Base-by-base conservation (phyloP, 768 basidiomycete genomes). In the Lactarius indigo region DNA sequence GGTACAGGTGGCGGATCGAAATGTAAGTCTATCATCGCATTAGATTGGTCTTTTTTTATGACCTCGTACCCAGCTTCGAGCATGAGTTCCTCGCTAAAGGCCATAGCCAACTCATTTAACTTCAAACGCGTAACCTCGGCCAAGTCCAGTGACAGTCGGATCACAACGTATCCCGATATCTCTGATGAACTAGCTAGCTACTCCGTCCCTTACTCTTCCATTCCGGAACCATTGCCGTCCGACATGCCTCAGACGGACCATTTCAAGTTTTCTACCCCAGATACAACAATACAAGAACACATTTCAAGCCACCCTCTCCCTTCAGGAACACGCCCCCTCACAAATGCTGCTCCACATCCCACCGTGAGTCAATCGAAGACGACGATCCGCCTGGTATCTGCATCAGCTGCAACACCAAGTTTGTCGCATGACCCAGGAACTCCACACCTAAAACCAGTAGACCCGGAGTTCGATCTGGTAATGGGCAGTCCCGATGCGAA, bases 21-120 rank as follows among this genome's bases (percentile, higher is more conserved):
- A 78, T 77, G 89, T 88, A 72, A 54, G 59, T 68, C 42, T 13
- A 55, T 42, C 26, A 20, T 37, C 23, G 39, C 50, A 28, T 13
- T 31, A 2, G 52, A 42, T 15, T 23, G 35, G n/a, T 52, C 23
- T 10, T 58, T 64, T 31, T 56, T 33, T 13, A 35, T 56, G 56
- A 57, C 30, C 18, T 44, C 64, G 47, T 28, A 41, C 58, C 68
- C 74, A 89, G 85, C 79, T 42, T 81, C 85, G n/a, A 84, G 81
- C 18, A 84, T 92, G 18, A 78, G 81, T 54, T 91, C 91, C 1
- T 93, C 92, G 42, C 82, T 94, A 68, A 88, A 82, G 74, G 86
- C 88, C 0, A 79, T 94, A 50, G 92, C 89, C n/a, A 87, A 79
- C 50, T 91, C 91, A 15, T 79, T 91, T 33, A 88, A 89, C 47